Conservation (phyloP, 2,329 filamentous ascomycete genomes). For the Zasmidium citrigriseum region DNA sequence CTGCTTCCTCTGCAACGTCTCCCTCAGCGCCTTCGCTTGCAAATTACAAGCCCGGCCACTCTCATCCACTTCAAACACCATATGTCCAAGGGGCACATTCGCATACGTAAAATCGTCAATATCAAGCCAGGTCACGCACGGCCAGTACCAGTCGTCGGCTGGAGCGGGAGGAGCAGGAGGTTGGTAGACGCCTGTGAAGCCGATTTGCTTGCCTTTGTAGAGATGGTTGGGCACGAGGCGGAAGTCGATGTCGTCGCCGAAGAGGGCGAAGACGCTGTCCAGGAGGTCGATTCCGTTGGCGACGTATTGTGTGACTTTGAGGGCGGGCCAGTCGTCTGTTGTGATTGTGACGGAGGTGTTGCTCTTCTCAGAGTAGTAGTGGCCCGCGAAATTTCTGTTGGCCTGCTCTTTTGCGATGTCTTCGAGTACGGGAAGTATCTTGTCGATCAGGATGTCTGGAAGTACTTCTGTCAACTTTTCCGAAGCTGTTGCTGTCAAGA, state of each 20-base stretch:
- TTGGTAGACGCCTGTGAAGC: slow-evolving; percentile 21
- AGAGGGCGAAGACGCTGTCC: slow-evolving; percentile 13
- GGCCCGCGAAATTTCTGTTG: slow-evolving; percentile 28
- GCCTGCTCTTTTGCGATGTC: slow-evolving; percentile 32
- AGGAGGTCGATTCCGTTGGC: slow-evolving; percentile 38
- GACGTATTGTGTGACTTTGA: slow-evolving; percentile 34
- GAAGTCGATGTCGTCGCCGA: slow-evolving; percentile 19
- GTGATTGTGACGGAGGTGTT: slow-evolving; percentile 30
- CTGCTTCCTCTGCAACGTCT: slow-evolving; percentile 18
- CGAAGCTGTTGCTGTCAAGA: slow-evolving; percentile 37
- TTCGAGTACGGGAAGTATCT: slow-evolving; percentile 29
- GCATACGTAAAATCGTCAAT: slow-evolving; percentile 24
- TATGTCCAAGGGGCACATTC: slow-evolving; percentile 21
- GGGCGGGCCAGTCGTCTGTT: slow-evolving; percentile 27
- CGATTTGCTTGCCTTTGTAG: slow-evolving; percentile 14
- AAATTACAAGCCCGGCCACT: slow-evolving; percentile 16
- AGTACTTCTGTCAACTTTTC: slow-evolving; percentile 13
- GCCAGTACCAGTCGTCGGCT: slow-evolving; percentile 19
- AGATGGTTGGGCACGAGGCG: slow-evolving; percentile 32
- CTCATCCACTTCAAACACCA: slow-evolving; percentile 27
- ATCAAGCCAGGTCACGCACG: slow-evolving; percentile 19
- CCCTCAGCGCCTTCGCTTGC: slow-evolving; percentile 15
- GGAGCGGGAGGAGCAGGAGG: slow-evolving; percentile 11
- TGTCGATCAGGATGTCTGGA: slow-evolving; percentile 24
- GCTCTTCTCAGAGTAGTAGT: slow-evolving; percentile 20